Percentiles rank a stretch among this genome's conserved stretches.
phyloP scores from a whole-genome alignment of 1,139 yeast species.

The Geotrichum candidum region DNA sequence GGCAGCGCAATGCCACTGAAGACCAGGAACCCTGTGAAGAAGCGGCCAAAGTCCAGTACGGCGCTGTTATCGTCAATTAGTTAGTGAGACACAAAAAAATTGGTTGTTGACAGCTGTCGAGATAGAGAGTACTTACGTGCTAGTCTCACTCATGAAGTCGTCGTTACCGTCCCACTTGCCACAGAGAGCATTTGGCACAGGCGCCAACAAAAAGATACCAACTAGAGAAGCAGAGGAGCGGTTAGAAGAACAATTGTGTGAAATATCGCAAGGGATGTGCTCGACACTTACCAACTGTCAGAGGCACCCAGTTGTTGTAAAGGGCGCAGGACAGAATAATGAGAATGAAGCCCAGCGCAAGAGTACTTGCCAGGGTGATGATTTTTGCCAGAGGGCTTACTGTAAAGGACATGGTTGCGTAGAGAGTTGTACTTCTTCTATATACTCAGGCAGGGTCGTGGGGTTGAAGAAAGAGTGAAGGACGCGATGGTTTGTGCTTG shows the following conservation, averaged over 20 bases:
- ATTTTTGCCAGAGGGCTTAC: slow-evolving; percentile 65
- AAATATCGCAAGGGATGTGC: not conserved
- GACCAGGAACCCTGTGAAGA: slow-evolving; percentile 59
- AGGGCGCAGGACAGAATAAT: slow-evolving; percentile 74
- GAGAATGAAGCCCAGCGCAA: slow-evolving; percentile 72
- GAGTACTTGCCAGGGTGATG: slow-evolving; percentile 63
- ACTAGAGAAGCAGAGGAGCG: slow-evolving; percentile 25
- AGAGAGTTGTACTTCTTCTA: not conserved
- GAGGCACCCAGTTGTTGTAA: slow-evolving; percentile 73
- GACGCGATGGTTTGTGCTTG: not conserved
- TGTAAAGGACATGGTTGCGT: slow-evolving; percentile 10
- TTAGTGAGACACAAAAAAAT: too few species aligned
- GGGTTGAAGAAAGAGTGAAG: too few species aligned
- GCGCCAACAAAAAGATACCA: slow-evolving; percentile 51
- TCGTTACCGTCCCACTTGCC: slow-evolving; percentile 39
- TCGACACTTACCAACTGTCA: slow-evolving; percentile 44
- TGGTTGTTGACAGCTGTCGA: not conserved
- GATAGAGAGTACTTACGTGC: slow-evolving; percentile 30
- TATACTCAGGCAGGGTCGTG: not conserved
- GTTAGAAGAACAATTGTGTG: not conserved
- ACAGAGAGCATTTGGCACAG: slow-evolving; percentile 58
- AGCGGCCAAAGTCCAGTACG: slow-evolving; percentile 59
- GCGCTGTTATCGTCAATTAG: slow-evolving; percentile 26
- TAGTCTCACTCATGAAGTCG: slow-evolving; percentile 45
- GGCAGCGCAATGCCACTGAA: slow-evolving; percentile 66